Conservation (phyloP, 176 grass and related monocot species). For the Musa troglodytarum region DNA sequence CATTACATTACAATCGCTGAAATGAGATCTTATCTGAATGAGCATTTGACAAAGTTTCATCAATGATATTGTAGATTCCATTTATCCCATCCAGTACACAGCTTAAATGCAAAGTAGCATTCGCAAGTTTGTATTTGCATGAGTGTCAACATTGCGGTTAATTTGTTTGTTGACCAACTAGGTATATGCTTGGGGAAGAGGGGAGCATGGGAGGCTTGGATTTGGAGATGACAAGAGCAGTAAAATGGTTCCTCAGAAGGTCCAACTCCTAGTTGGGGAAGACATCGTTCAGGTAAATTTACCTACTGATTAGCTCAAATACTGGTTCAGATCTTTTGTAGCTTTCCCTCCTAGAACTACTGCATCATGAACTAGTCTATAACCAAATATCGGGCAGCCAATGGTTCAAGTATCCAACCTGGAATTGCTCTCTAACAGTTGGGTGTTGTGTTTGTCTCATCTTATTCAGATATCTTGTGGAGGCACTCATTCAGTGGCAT, state of each 20-base stretch:
- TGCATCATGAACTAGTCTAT: not conserved
- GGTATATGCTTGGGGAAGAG: slow-evolving; percentile 99
- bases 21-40: not conserved
- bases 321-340: too few species aligned
- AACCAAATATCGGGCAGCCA: not conserved
- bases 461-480: slow-evolving; percentile 77
- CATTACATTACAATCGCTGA: not conserved
- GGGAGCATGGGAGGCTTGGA: slow-evolving; percentile 95
- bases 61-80: not conserved
- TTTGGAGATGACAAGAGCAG: slow-evolving; percentile 99
- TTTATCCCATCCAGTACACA: not conserved
- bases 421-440: not conserved
- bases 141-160: not conserved
- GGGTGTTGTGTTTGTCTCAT: slow-evolving; percentile 9
- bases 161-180: slow-evolving; percentile 24
- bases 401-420: not conserved
- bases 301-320: not conserved
- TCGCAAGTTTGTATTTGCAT: not conserved
- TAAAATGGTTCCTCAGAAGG: slow-evolving; percentile 91
- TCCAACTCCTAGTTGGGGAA: slow-evolving; percentile 58
- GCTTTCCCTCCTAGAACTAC: not conserved
- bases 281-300: slow-evolving; percentile 76
- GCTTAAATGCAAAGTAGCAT: not conserved
- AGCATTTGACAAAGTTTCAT: not conserved
- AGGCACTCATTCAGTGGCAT: slow-evolving; percentile 91